Conservation (phyloP, 495 filamentous ascomycete species). For the Ramalina intermedia region DNA sequence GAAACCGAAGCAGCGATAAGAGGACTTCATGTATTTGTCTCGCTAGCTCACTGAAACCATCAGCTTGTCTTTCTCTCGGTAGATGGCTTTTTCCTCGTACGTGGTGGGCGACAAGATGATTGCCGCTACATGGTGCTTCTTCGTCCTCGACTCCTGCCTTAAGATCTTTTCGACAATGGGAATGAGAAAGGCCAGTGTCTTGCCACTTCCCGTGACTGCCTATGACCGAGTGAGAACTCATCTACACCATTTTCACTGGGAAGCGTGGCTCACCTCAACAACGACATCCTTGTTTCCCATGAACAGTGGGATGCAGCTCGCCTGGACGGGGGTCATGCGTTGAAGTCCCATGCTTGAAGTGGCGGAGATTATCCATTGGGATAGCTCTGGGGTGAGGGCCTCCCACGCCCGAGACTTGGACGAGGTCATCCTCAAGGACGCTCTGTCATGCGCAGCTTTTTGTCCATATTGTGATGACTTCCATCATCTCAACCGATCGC, state of each 20-base stretch:
- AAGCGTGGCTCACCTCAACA: constrained; percentile 43
- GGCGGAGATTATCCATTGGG: constrained; percentile 81
- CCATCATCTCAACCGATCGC: too few relatives aligned
- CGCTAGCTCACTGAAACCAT: constrained; percentile 56
- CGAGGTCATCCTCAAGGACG: too few relatives aligned
- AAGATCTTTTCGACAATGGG: constrained; percentile 77
- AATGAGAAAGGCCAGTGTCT: constrained; percentile 83
- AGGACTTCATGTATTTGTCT: constrained; percentile 82
- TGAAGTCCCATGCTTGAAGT: constrained; percentile 71
- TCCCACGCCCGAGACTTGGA: constrained; percentile 52
- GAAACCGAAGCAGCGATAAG: constrained; percentile 61
- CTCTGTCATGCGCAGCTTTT: too few relatives aligned
- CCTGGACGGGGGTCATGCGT: constrained; percentile 83
- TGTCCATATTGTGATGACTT: too few relatives aligned
- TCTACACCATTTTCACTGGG: neutral
- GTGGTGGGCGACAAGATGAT: constrained; percentile 86
- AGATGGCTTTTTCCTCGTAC: constrained; percentile 18
- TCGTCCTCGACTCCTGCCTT: constrained; percentile 57
- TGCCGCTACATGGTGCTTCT: constrained; percentile 75
- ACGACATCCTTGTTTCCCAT: constrained; percentile 92
- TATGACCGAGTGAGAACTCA: neutral
- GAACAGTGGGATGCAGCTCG: constrained; percentile 83
- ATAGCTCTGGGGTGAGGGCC: constrained; percentile 59
- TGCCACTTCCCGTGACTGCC: constrained; percentile 91
- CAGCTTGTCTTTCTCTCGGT: neutral